Conservation (phyloP, 73 alveolate genomes). For the Stentor coeruleus region DNA sequence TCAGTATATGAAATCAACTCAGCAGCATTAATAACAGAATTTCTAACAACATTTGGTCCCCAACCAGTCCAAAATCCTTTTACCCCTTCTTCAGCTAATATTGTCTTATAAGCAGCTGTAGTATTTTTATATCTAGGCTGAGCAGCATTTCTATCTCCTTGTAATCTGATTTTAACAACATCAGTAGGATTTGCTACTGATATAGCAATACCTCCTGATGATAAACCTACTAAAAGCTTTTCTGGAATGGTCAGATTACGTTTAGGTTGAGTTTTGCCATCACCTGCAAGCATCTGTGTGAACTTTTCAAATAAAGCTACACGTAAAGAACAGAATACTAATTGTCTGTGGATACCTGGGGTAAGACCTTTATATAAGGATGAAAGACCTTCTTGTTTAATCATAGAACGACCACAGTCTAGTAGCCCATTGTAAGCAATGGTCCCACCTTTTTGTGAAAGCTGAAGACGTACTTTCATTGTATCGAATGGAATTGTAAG, state of each 20-base stretch:
- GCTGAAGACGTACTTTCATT: conserved; percentile 16
- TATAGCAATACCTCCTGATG: conserved; percentile 47
- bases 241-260: conserved; percentile 28
- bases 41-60: conserved; percentile 45
- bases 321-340: conserved; percentile 44
- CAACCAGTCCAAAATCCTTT: conserved; percentile 45
- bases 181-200: conserved; percentile 52
- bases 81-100: conserved; percentile 35
- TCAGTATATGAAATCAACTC: conserved; percentile 44
- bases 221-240: conserved; percentile 33
- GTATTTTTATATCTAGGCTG: conserved; percentile 36
- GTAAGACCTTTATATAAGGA: conserved; percentile 43
- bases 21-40: conserved; percentile 35
- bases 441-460: neutral
- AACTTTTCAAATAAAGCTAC: conserved; percentile 41
- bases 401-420: neutral
- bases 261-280: conserved; percentile 17
- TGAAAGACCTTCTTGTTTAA: conserved; percentile 31
- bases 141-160: conserved; percentile 37
- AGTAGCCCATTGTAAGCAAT: neutral
- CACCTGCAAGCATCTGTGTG: conserved; percentile 26
- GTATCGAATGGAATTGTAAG: conserved; percentile 28
- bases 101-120: conserved; percentile 35
- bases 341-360: conserved; percentile 50
- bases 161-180: conserved; percentile 51